These are phyloP conservation scores for Limonium bicolor DNA, from an alignment of 148 eudicot species.

Conservation along the genomic window DNA sequence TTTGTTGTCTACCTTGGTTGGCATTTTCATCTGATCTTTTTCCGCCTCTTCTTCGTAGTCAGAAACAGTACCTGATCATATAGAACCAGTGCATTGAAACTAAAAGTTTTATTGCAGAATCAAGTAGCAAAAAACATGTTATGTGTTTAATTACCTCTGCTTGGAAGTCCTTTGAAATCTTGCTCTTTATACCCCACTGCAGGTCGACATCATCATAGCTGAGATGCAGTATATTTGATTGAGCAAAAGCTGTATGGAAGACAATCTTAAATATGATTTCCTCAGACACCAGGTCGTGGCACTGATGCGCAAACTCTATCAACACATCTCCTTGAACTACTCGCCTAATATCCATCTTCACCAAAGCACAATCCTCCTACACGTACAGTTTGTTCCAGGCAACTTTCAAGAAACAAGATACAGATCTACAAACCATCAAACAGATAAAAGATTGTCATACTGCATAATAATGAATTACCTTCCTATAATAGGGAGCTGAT, in stretches of 20 bases:
- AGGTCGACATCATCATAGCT: conserved; percentile 30
- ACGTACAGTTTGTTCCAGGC: too few relatives aligned
- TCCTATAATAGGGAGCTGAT: conserved; percentile 22
- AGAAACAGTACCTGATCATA: neutral
- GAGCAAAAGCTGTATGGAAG: conserved; percentile 55
- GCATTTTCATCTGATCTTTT: too few relatives aligned
- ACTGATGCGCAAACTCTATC: conserved; percentile 49
- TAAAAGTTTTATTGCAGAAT: neutral
- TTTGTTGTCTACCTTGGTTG: too few relatives aligned
- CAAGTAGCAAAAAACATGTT: neutral
- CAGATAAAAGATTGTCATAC: neutral
- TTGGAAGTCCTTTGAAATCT: conserved; percentile 31
- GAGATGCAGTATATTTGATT: conserved; percentile 28
- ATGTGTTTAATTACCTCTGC: conserved; percentile 21
- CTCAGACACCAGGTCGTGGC: conserved; percentile 28
- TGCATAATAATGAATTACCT: conserved; percentile 14
- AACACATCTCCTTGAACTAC: conserved; percentile 51
- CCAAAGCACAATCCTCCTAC: conserved; percentile 49
- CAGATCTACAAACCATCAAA: neutral
- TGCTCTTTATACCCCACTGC: conserved; percentile 29
- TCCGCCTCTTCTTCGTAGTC: neutral
- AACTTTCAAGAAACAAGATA: too few relatives aligned
- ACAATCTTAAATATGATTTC: conserved; percentile 42
- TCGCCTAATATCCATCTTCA: conserved; percentile 34
- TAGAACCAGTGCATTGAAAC: neutral